A percentile compares a stretch with the other conserved stretches of the same genome.
Evolutionary conservation across 2,329 filamentous ascomycete genomes (phyloP).

Genomic region (Venturiaceae sp.): DNA sequence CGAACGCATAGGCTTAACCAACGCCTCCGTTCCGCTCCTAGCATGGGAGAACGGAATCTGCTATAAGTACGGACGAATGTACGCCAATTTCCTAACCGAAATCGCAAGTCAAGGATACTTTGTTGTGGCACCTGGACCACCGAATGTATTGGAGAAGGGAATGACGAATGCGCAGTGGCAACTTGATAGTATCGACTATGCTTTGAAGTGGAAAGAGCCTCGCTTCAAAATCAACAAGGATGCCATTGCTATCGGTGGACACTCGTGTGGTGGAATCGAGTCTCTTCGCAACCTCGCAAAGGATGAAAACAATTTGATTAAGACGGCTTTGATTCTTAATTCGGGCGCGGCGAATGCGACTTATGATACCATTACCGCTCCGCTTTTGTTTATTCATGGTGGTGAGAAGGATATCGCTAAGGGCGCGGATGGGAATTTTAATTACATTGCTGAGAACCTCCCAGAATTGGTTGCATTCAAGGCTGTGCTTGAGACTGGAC

Average conservation of each 20-base stretch:
- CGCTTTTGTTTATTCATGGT: neutral
- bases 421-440: neutral
- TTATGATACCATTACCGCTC: neutral
- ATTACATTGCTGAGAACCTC: neutral
- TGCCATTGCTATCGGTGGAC: neutral
- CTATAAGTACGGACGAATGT: neutral
- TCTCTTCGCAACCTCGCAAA: neutral
- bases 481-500: neutral
- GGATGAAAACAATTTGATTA: neutral
- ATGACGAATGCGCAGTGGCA: neutral
- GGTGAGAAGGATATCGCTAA: neutral
- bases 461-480: neutral
- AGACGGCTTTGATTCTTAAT: neutral
- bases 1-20: neutral
- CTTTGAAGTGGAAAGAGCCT: neutral
- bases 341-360: neutral
- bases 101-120: neutral
- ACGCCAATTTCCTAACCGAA: neutral
- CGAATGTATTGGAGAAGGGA: neutral
- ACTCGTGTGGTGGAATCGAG: constrained; percentile 3
- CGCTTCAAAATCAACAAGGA: neutral
- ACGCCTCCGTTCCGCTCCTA: neutral
- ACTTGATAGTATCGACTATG: neutral
- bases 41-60: neutral
- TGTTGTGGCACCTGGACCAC: neutral